Base-by-base conservation (phyloP, 1,284 basidiomycete genomes). In the Ustilago tritici region DNA sequence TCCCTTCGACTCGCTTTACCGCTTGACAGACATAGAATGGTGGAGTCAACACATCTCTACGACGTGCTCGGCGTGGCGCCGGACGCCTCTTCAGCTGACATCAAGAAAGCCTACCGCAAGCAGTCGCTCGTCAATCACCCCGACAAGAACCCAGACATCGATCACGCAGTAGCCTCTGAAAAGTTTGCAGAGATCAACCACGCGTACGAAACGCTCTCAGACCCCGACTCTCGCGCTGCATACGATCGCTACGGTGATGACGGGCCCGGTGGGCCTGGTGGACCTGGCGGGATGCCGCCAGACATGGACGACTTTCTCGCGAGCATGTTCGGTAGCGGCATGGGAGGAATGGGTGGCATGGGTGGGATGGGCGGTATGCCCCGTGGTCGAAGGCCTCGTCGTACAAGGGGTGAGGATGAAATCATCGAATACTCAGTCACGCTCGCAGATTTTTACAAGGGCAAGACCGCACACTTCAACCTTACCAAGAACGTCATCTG, bases 391-490 rank as follows among this genome's bases (percentile, higher is more conserved):
- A 60, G 88, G 83, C 77, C 87, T 84, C 82, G 66, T 40, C 66
- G 70, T 4, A 73, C 76, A 41, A 77, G 65, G 36, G 76, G 71
- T 9, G 71, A 82, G 49, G 79, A 83, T 56, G 72, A 78, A 0
- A 61, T 83, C 40, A 91, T 97, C 74, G 90, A 91, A 3, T 93
- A 96, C 84, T 89, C 93, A 19, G 93, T 98, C 65, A 92, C 93
- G 4, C 89, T 99, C 40, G 95, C 97, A 86, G 95, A 98, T 85
- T 88, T 96, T 34, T 98, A 95, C 87, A 93, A 92, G 70, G 96
- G 96, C 38, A 95, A 95, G 87, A 90, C 90, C 15, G 92, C 96
- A 55, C 93, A 92, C 84, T 92, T 98, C 88, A 93, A 92, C 80
- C 91, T 98, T 88, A 93, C 95, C 87, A 92, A 94, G 82, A 92